Percentiles rank a stretch among this genome's conserved stretches.
phyloP scores from a whole-genome alignment of 73 alveolate genomes.

The Paramecium bursaria region DNA sequence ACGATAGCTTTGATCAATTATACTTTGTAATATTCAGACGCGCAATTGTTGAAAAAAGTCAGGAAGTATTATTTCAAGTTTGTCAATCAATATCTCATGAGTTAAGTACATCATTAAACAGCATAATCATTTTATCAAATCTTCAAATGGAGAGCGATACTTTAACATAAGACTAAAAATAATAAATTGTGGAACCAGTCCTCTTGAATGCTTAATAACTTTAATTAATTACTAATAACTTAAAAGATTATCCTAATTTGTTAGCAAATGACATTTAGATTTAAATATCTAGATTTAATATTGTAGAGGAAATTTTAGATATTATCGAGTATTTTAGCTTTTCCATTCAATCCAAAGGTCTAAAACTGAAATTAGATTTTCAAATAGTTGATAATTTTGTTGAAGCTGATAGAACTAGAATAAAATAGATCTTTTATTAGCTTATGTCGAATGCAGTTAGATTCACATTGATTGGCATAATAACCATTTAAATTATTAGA shows the following conservation, averaged over 20 bases:
- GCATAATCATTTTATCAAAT: neutral
- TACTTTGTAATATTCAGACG: too few species aligned
- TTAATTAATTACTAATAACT: neutral
- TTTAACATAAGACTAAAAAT: neutral
- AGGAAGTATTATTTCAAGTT: too few species aligned
- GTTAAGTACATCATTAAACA: constrained; percentile 29
- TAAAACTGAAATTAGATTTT: neutral
- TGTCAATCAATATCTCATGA: constrained; percentile 53
- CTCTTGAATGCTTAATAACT: constrained; percentile 6
- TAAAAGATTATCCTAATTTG: constrained; percentile 13
- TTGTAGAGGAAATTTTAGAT: neutral
- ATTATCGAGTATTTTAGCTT: neutral
- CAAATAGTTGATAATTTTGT: constrained; percentile 9
- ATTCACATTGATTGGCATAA: constrained; percentile 23
- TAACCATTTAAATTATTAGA: neutral
- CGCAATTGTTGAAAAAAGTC: too few species aligned
- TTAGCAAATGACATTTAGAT: neutral
- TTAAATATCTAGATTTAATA: constrained; percentile 3
- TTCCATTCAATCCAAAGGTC: neutral
- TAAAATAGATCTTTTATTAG: constrained; percentile 26
- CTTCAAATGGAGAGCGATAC: neutral
- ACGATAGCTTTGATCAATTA: too few species aligned
- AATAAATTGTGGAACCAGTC: constrained; percentile 7
- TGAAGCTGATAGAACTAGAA: constrained; percentile 13
- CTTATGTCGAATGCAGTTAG: constrained; percentile 32